Base-by-base conservation (phyloP, 768 basidiomycete species). In the Auricularia heimuer region DNA sequence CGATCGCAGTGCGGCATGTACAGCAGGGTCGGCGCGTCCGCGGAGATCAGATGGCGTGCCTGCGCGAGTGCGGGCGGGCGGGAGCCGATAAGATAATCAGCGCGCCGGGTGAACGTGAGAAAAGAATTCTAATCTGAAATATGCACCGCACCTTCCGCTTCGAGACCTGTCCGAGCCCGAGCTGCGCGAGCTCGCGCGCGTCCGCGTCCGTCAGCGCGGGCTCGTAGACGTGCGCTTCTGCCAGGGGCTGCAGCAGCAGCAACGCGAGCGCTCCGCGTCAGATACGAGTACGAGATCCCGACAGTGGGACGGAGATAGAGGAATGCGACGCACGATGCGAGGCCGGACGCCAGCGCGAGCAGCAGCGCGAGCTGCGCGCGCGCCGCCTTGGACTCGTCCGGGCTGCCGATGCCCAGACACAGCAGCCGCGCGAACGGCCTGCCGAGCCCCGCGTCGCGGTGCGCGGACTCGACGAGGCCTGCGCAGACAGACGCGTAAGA, bases 1-100 rank as follows among this genome's bases (percentile, higher is more conserved):
- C 87, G 71, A 70, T 89, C 87, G 72, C 90, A 90, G 73, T 91
- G 89, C 24, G 88, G 89, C 88, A 90, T 89, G 75, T 83, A 90
- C 63, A 86, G 77, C 64, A 92, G 77, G 60, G 87, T 89, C 67
- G 85, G 83, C 64, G 68, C 62, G 34, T 68, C 67, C 60, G 77
- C 64, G 65, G 79, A 73, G 63, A 71, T 72, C 33, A 71, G 72
- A 79, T 82, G 69, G 29, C 61, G 64, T 33, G 67, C 54, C 39
- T 62, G 64, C 61, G 63, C 54, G 66, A 45, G 35, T 6, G 39
- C 36, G 24, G 4, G 3, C 21, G 62, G 14, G 39, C 42, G 61
- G 35, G 61, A 63, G 54, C 65, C 62, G 65, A 54, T 62, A 63
- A 63, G 64, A 56, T 44, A 36, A 62, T 64, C 64, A 65, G 61